Conservation (phyloP, 2,329 filamentous ascomycete genomes). For the Chaetomiaceae sp. region DNA sequence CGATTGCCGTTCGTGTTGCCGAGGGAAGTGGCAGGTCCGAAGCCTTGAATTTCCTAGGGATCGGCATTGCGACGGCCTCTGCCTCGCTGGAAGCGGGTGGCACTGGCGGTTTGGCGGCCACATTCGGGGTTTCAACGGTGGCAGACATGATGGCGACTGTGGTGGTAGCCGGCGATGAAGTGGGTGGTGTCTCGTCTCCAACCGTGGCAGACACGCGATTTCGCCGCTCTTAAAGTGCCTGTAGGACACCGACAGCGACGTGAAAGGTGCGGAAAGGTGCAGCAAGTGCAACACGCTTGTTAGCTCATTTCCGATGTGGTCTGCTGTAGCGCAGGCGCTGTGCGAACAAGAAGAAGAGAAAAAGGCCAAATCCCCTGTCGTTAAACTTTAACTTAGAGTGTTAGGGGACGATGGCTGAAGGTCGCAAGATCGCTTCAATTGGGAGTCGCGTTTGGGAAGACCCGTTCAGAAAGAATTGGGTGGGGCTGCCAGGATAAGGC, state of each 20-base stretch:
- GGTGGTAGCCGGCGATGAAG: not conserved
- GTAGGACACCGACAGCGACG: not conserved
- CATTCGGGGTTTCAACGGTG: constrained; percentile 7
- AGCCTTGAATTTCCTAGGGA: constrained; percentile 53
- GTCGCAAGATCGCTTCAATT: not conserved
- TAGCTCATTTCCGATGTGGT: constrained; percentile 9
- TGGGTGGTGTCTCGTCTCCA: too few species aligned
- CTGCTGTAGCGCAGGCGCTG: too few species aligned
- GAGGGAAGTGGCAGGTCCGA: constrained; percentile 71
- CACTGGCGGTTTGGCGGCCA: not conserved
- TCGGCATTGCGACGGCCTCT: constrained; percentile 5
- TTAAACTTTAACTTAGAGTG: too few species aligned
- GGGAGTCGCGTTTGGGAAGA: constrained; percentile 1
- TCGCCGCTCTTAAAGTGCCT: not conserved
- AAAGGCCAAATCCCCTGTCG: too few species aligned
- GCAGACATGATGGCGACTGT: constrained; percentile 16
- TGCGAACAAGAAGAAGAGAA: too few species aligned
- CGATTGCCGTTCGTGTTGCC: constrained; percentile 67
- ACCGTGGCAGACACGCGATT: not conserved
- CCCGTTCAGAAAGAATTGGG: constrained; percentile 10
- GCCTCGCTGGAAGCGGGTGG: not conserved
- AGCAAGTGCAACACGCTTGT: not conserved
- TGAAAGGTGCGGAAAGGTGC: too few species aligned
- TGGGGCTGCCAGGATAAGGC: constrained; percentile 6
- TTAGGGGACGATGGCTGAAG: too few species aligned